Evolutionary conservation across 2,329 filamentous ascomycete species (phyloP), one percentile per base, ranked within the genome.

Genomic region (Aspergillus phoenicis): DNA sequence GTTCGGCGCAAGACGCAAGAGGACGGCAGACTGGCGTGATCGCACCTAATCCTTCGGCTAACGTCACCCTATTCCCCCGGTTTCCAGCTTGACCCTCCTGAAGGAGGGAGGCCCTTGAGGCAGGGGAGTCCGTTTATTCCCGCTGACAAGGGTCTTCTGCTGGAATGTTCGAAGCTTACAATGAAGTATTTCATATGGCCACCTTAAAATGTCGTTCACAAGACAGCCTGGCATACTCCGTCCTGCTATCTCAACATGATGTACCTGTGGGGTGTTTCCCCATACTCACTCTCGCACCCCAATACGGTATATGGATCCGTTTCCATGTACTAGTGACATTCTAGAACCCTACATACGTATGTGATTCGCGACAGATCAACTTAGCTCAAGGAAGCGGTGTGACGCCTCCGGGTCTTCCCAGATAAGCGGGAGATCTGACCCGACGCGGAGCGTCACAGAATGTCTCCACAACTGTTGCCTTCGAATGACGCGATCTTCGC

Each of bases 21-120:
- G 39, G 24, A 60, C 66, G 64, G 64, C 69, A 59, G 62, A 62
- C 64, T 71, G 70, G 67, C 69, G 69, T 71, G 70, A 71, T 72
- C 67, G 65, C 59, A 68, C 58, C 57, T 66, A 64, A 68, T 68
- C 68, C 53, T 45, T 41, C 39, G 53, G 22, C 43, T 45, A 39
- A 47, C 53, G 22, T 54, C 53, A 15, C 26, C 26, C 52, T 11
- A 36, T 41, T n/a, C 11, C 33, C 11, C 11, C 11, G 33, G 11
- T 39, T 52, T 10, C 36, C 33, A 13, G 36, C 36, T 22, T 22
- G 13, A 36, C 33, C 33, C 13, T 36, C 10, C 4, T 11, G 10
- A 15, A 36, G 33, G 10, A 13, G 33, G 11, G 11, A 13, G 33
- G 5, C 33, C 33, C 11, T 36, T 36, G 11, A 13, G 33, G 11